These are phyloP conservation scores for Lineolata rhizophorae DNA, from an alignment of 495 filamentous ascomycete species.

Conservation along the genomic window DNA sequence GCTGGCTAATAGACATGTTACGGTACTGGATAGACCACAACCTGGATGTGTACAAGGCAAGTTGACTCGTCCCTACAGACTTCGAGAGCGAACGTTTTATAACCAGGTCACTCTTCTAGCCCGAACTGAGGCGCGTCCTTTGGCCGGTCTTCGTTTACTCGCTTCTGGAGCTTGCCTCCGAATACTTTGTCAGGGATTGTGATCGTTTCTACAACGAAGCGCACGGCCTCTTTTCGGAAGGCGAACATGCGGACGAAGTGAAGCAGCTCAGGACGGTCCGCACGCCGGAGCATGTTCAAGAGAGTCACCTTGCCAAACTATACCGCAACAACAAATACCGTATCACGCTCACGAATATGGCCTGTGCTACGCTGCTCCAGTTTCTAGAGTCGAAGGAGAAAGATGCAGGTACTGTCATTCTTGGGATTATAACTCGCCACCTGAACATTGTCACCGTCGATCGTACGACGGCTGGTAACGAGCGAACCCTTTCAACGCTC, in stretches of 20 bases:
- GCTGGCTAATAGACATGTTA: constrained; percentile 45
- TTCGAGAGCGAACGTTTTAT: neutral
- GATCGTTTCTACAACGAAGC: constrained; percentile 46
- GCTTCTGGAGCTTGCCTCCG: constrained; percentile 59
- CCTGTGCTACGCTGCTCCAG: constrained; percentile 58
- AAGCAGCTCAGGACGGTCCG: constrained; percentile 41
- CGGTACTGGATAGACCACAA: constrained; percentile 70
- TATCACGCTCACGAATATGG: constrained; percentile 59
- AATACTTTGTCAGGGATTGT: constrained; percentile 45
- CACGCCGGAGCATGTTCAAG: constrained; percentile 52
- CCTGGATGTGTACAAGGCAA: constrained; percentile 89
- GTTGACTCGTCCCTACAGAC: constrained; percentile 19
- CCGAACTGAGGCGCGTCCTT: constrained; percentile 64
- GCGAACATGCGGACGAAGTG: constrained; percentile 53
- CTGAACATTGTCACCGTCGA: constrained; percentile 53
- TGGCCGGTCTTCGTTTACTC: constrained; percentile 94
- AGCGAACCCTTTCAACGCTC: constrained; percentile 63
- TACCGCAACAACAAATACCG: constrained; percentile 72
- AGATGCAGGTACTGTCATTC: constrained; percentile 54
- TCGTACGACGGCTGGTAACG: constrained; percentile 43
- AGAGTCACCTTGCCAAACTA: constrained; percentile 46
- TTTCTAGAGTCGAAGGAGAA: constrained; percentile 70
- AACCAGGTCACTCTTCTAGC: constrained; percentile 30
- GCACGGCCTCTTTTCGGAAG: constrained; percentile 41
- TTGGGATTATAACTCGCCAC: constrained; percentile 48